phyloP scores from a whole-genome alignment of 2,329 filamentous ascomycete genomes.

The Calonectria montana region DNA sequence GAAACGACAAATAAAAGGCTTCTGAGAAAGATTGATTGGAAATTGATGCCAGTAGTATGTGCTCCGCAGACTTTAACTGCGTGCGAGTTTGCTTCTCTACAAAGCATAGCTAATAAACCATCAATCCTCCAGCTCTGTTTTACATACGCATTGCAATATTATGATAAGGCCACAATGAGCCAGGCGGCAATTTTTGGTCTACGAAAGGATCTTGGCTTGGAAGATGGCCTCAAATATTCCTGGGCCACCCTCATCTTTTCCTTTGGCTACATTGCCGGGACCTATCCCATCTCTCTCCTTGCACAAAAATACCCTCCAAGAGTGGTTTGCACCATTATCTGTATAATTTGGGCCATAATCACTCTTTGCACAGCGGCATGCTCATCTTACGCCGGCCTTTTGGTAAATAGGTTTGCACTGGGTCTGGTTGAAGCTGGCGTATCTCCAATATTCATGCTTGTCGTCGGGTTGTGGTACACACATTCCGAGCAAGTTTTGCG shows the following conservation, averaged over 20 bases:
- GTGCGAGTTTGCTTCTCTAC: too few relatives aligned
- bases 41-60: slow-evolving; percentile 39
- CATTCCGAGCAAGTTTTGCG: slow-evolving; percentile 51
- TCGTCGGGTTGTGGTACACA: slow-evolving; percentile 54
- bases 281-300: slow-evolving; percentile 46
- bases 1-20: slow-evolving; percentile 27
- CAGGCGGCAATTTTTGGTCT: slow-evolving; percentile 48
- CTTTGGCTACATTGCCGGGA: slow-evolving; percentile 46
- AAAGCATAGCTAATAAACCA: neutral
- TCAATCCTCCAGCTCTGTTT: slow-evolving; percentile 35
- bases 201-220: slow-evolving; percentile 41
- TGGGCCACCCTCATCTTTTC: slow-evolving; percentile 49
- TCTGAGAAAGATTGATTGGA: slow-evolving; percentile 37
- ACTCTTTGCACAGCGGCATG: slow-evolving; percentile 48
- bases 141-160: slow-evolving; percentile 48
- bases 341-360: slow-evolving; percentile 46
- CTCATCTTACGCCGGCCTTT: slow-evolving; percentile 45
- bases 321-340: slow-evolving; percentile 44
- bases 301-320: slow-evolving; percentile 44
- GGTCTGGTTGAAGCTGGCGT: slow-evolving; percentile 50
- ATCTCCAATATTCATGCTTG: slow-evolving; percentile 50
- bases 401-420: slow-evolving; percentile 51
- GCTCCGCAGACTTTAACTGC: too few relatives aligned
- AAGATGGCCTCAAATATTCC: slow-evolving; percentile 44
- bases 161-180: slow-evolving; percentile 42